phyloP scores from a whole-genome alignment of 129 eudicot species.

The Tagetes patula region DNA sequence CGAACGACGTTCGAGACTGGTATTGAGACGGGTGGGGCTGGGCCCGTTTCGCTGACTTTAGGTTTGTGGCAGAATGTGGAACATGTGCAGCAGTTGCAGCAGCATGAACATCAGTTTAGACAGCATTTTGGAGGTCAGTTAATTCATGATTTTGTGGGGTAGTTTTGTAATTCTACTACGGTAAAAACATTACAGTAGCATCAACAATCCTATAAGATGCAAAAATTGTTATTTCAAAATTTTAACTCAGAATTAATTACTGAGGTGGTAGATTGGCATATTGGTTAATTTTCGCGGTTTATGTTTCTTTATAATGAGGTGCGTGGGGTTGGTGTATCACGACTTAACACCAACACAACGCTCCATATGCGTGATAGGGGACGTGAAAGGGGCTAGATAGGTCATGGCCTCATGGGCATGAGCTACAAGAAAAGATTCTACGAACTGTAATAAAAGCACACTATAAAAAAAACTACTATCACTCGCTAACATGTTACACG shows the following conservation, averaged over 20 bases:
- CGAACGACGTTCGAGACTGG: slow-evolving; percentile 51
- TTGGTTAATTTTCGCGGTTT: slow-evolving; percentile 5
- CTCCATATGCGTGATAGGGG: too few species aligned
- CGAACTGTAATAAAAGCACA: too few species aligned
- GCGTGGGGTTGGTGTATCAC: too few species aligned
- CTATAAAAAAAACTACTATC: too few species aligned
- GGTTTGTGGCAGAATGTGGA: slow-evolving; percentile 79
- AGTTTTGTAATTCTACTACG: slow-evolving; percentile 24
- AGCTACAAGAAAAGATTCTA: too few species aligned
- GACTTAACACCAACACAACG: too few species aligned
- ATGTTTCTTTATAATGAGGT: slow-evolving; percentile 1
- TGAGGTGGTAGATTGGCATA: slow-evolving; percentile 34
- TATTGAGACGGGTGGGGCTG: slow-evolving; percentile 55
- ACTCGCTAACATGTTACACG: too few species aligned
- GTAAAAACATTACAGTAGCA: slow-evolving; percentile 7
- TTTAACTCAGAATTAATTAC: slow-evolving; percentile 20
- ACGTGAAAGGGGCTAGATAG: too few species aligned
- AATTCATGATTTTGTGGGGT: slow-evolving; percentile 80
- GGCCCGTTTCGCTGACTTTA: slow-evolving; percentile 74
- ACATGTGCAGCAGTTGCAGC: slow-evolving; percentile 52
- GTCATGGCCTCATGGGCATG: too few species aligned
- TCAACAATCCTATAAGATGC: slow-evolving; percentile 25
- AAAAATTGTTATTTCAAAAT: slow-evolving; percentile 20
- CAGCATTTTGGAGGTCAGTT: slow-evolving; percentile 74
- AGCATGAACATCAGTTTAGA: slow-evolving; percentile 50